Percentiles rank a stretch among this genome's conserved stretches.
Evolutionary conservation across 306 rosid genomes (phyloP).

Genomic region (Gillenia trifoliata): DNA sequence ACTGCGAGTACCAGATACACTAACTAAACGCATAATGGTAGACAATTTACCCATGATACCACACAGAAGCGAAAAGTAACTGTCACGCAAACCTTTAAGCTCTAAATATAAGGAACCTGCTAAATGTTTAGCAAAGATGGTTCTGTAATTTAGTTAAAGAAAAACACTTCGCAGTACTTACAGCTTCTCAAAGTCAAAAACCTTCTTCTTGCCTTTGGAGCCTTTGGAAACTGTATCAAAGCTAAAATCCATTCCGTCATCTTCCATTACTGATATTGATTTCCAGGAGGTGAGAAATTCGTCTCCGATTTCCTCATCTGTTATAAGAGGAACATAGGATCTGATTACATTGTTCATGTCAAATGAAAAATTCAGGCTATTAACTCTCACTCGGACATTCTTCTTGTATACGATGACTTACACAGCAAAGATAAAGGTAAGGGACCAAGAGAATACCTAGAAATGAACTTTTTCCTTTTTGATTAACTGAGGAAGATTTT

Average conservation of each 20-base stretch:
- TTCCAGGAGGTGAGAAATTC: conserved; percentile 89
- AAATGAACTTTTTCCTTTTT: conserved; percentile 40
- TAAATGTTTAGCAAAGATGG: not conserved
- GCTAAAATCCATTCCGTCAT: conserved; percentile 64
- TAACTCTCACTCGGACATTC: not conserved
- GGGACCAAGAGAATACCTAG: conserved; percentile 46
- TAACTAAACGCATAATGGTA: not conserved
- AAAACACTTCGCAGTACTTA: conserved; percentile 30
- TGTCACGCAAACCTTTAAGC: not conserved
- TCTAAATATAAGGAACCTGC: not conserved
- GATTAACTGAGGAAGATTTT: conserved; percentile 43
- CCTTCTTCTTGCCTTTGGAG: conserved; percentile 62
- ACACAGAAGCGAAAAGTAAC: not conserved
- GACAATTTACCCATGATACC: not conserved
- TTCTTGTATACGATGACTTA: conserved; percentile 8
- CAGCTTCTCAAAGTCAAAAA: conserved; percentile 73
- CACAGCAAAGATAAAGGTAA: conserved; percentile 10
- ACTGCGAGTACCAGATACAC: not conserved
- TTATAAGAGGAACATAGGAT: conserved; percentile 15
- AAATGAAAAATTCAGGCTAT: not conserved
- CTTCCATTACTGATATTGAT: conserved; percentile 72
- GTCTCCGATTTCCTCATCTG: conserved; percentile 71
- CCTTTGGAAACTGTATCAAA: conserved; percentile 53
- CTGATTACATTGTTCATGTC: conserved; percentile 3
- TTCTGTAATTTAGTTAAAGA: conserved; percentile 6